These are phyloP conservation scores for Pleodorina starrii DNA, from an alignment of 139 green algal species.

Conservation along the genomic window DNA sequence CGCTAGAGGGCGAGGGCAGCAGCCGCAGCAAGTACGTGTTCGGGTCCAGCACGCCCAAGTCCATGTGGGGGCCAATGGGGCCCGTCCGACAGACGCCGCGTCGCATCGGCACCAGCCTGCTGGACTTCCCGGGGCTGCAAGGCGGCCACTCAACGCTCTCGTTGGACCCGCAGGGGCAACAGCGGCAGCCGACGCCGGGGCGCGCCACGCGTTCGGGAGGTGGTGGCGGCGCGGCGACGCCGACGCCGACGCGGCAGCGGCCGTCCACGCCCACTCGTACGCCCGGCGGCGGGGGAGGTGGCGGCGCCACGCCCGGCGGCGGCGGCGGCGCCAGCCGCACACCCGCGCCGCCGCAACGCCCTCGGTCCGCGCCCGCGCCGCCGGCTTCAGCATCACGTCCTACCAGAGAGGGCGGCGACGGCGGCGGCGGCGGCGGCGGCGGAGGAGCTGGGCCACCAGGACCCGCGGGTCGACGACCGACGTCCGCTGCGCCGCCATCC, in stretches of 20 bases:
- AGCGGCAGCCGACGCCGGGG: not conserved
- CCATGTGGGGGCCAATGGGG: conserved; percentile 30
- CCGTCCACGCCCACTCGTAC: not conserved
- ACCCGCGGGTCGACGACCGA: not conserved
- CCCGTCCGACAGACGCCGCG: not conserved
- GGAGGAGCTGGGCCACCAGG: not conserved
- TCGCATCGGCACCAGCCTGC: not conserved
- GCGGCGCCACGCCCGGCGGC: not conserved
- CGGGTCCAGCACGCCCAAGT: conserved; percentile 34
- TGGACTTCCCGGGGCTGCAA: conserved; percentile 3
- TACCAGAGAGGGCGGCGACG: no score
- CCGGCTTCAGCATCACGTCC: not conserved
- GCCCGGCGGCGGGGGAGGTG: not conserved
- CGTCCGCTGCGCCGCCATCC: not conserved
- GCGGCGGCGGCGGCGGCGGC: not conserved
- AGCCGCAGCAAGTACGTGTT: conserved; percentile 42
- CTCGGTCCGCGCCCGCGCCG: not conserved
- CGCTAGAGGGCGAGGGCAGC: not conserved
- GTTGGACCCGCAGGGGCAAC: not conserved
- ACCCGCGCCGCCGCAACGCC: conserved; percentile 9
- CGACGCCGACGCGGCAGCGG: conserved; percentile 24
- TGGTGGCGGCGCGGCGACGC: not conserved
- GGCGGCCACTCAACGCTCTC: not conserved
- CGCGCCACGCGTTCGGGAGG: not conserved
- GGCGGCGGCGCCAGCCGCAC: not conserved